A percentile compares a stretch with the other conserved stretches of the same genome.
Evolutionary conservation across 805 yeast genomes (phyloP).

Genomic region (Pichia kluyveri): DNA sequence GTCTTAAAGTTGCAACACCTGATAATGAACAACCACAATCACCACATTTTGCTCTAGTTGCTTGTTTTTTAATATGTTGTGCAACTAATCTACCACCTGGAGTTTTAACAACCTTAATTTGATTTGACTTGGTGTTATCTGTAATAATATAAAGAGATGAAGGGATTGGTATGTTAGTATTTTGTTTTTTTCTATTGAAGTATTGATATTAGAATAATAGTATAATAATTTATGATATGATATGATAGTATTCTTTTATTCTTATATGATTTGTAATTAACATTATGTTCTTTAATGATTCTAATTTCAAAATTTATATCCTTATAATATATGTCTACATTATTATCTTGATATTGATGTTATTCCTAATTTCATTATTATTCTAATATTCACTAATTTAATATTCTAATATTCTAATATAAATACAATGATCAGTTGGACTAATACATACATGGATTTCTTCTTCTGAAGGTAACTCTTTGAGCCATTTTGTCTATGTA

Average conservation of each 20-base stretch:
- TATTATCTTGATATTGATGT: too few relatives aligned
- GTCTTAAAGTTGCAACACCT: constrained; percentile 87
- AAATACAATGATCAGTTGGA: too few relatives aligned
- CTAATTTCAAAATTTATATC: too few relatives aligned
- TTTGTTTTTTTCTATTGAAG: not conserved
- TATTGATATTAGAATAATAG: not conserved
- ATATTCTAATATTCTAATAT: too few relatives aligned
- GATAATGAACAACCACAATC: constrained; percentile 66
- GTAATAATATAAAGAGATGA: constrained; percentile 9
- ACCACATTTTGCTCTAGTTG: constrained; percentile 84
- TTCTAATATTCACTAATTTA: too few relatives aligned
- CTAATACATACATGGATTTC: constrained; percentile 97
- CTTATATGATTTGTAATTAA: too few relatives aligned
- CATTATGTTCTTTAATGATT: too few relatives aligned
- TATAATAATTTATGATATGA: too few relatives aligned
- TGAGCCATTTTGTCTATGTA: constrained; percentile 68
- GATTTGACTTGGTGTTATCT: constrained; percentile 99
- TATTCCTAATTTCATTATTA: too few relatives aligned
- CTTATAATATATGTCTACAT: too few relatives aligned
- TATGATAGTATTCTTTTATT: too few relatives aligned
- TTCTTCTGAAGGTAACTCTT: constrained; percentile 98
- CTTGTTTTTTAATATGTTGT: constrained; percentile 92
- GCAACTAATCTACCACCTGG: constrained; percentile 99
- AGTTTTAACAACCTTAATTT: constrained; percentile 99
- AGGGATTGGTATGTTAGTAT: constrained; percentile 13